phyloP scores from a whole-genome alignment of 306 rosid species.

The Rosa rugosa region DNA sequence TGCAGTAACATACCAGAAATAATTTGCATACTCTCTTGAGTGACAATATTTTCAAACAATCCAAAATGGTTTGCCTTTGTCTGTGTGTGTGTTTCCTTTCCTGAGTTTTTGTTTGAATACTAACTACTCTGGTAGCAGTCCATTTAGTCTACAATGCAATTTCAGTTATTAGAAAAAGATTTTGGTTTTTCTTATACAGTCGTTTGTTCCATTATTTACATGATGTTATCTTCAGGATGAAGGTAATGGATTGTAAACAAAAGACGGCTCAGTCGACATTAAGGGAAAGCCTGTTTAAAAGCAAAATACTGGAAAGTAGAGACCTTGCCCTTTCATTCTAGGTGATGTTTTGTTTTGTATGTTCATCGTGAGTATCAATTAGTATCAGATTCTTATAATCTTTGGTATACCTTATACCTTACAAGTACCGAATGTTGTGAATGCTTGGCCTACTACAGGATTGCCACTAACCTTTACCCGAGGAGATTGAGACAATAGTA shows the following conservation, averaged over 20 bases:
- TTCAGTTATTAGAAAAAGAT: not conserved
- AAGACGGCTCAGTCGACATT: constrained; percentile 55
- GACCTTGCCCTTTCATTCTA: constrained; percentile 59
- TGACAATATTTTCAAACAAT: not conserved
- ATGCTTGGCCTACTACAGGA: constrained; percentile 92
- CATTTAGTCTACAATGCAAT: not conserved
- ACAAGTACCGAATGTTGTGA: constrained; percentile 95
- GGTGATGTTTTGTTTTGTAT: constrained; percentile 29
- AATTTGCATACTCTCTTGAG: not conserved
- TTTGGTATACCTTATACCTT: not conserved
- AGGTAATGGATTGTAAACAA: constrained; percentile 37
- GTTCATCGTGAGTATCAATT: not conserved
- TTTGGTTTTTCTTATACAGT: not conserved
- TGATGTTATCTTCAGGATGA: constrained; percentile 28
- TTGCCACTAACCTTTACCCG: constrained; percentile 92
- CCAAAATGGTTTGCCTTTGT: not conserved
- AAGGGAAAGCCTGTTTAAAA: constrained; percentile 47
- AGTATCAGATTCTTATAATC: not conserved
- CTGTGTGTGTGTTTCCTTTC: not conserved
- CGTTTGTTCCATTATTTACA: not conserved
- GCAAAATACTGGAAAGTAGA: constrained; percentile 58
- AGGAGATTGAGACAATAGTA: too few relatives aligned
- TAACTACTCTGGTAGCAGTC: not conserved
- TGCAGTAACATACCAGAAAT: not conserved
- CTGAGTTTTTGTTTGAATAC: not conserved